Evolutionary conservation across 345 rosid species (phyloP).

Genomic region (Euphorbia peplus): DNA sequence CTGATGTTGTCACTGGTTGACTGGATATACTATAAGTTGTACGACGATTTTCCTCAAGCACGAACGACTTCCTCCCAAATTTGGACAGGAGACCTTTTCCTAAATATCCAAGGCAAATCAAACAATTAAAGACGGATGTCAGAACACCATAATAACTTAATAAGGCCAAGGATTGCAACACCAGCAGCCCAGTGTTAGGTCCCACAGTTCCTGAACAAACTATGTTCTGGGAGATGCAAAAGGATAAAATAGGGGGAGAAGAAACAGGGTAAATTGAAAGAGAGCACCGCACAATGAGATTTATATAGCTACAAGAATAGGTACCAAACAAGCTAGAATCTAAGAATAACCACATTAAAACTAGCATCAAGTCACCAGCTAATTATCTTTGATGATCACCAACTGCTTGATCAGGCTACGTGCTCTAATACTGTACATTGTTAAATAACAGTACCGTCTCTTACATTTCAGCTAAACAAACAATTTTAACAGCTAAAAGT

Average conservation of each 20-base stretch:
- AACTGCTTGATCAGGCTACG: not conserved
- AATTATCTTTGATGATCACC: not conserved
- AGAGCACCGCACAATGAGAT: no score
- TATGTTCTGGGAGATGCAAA: not conserved
- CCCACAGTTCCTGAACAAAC: not conserved
- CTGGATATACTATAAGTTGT: conserved; percentile 23
- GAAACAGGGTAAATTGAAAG: not conserved
- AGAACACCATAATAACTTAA: not conserved
- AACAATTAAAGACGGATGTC: not conserved
- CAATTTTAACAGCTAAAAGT: no score
- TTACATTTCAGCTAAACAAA: not conserved
- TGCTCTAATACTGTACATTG: not conserved
- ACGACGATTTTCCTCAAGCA: conserved; percentile 26
- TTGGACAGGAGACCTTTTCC: conserved; percentile 20
- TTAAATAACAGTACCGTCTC: not conserved
- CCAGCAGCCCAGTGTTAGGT: not conserved
- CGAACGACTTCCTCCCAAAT: conserved; percentile 14
- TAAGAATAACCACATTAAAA: not conserved
- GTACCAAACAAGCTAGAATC: not conserved
- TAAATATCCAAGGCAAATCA: conserved; percentile 35
- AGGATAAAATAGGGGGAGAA: not conserved
- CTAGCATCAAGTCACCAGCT: not conserved
- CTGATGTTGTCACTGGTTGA: conserved; percentile 29
- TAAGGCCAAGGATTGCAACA: not conserved
- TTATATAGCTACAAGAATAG: not conserved